Base-by-base conservation (phyloP, 352 stramenopile genomes). In the Saprolegnia parasitica region DNA sequence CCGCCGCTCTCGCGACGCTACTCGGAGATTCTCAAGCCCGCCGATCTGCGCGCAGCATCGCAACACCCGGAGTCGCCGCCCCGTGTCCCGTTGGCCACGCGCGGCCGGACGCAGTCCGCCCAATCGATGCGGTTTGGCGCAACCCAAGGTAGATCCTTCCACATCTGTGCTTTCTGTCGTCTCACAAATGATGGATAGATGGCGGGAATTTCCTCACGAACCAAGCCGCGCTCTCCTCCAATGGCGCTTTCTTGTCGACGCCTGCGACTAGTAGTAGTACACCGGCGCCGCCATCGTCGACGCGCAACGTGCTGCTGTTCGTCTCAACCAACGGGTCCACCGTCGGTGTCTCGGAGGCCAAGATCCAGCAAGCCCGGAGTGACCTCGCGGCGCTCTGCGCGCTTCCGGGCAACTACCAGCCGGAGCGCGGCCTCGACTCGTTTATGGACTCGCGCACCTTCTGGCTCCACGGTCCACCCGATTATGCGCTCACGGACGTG, bases 401-500 rank as follows among this genome's bases (percentile, higher is more conserved):
- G 8, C 71, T 78, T 5, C 47, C 63, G 5, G 83, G 83, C 4
- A 76, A 72, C n/a, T 86, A 89, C 67, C 73, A 74, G 1, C 84
- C 84, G 35, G 72, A 74, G n/a, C 86, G 86, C 26, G 67, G 81
- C 6, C 68, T 68, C 40, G 26, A n/a, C 32, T 58, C 52, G 15
- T 58, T 58, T 16, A 58, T 58, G 52, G 52, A 58, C 32, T 58
- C 52, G 32, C 52, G 52, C 16, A 58, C 52, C 8, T 57, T 64
- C 35, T 94, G 86, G 86, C 81, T 84, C 5, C 91, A 89, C 60
- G 86, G 84, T 9, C 32, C 60, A 20, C 86, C 84, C 0, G 77
- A 94, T 65, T 94, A 90, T 64, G 73, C 83, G 35, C 78, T 94
- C 4, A 81, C 78, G n/a, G 86, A 94, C 56, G 75, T 94, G 60